Evolutionary conservation across 164 flowering plant species (phyloP).

Genomic region (Macadamia tetraphylla): DNA sequence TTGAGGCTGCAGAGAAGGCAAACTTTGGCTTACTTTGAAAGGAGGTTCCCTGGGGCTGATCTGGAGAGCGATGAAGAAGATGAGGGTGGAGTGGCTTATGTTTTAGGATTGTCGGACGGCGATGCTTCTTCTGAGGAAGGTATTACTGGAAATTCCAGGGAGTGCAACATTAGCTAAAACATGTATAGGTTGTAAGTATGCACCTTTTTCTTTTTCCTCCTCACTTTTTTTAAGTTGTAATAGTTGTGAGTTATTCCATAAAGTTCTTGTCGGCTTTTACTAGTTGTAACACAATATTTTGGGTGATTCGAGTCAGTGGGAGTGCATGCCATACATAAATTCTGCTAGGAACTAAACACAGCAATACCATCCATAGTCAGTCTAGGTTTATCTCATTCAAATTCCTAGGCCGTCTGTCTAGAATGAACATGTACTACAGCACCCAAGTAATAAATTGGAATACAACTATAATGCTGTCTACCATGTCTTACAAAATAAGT

Average conservation of each 20-base stretch:
- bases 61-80: conserved; percentile 47
- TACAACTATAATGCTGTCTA: no score
- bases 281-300: neutral
- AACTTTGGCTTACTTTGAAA: conserved; percentile 36
- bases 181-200: conserved; percentile 2
- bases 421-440: no score
- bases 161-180: conserved; percentile 44
- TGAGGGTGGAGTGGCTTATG: conserved; percentile 27
- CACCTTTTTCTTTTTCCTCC: neutral
- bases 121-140: conserved; percentile 40
- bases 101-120: conserved; percentile 29
- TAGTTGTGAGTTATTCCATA: conserved; percentile 2
- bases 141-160: conserved; percentile 26
- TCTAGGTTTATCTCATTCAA: no score
- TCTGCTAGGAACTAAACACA: no score
- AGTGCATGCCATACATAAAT: no score
- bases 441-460: no score
- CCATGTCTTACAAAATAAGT: no score
- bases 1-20: conserved; percentile 59
- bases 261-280: neutral
- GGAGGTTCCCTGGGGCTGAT: conserved; percentile 38
- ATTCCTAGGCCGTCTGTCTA: no score
- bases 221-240: neutral
- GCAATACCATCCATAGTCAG: no score
- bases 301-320: neutral